Evolutionary conservation across 768 basidiomycete species (phyloP).

Genomic region (Tephrocybe rancida): DNA sequence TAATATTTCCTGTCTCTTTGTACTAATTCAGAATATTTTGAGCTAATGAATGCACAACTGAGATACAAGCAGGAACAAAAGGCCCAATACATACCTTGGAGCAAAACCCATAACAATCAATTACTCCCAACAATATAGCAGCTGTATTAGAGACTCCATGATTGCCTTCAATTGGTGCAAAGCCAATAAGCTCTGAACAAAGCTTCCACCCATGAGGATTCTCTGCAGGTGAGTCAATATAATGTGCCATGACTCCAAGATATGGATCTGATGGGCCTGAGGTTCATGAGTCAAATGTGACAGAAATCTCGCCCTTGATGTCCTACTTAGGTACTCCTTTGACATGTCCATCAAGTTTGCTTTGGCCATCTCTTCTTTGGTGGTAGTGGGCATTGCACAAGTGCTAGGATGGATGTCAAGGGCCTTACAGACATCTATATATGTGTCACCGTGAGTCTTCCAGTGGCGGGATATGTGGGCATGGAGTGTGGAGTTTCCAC

Average conservation of each 20-base stretch:
- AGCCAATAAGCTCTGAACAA: slow-evolving; percentile 7
- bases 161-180: slow-evolving; percentile 8
- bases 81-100: slow-evolving; percentile 3
- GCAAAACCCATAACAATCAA: slow-evolving; percentile 6
- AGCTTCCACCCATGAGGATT: slow-evolving; percentile 10
- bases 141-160: slow-evolving; percentile 10
- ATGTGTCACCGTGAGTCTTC: slow-evolving; percentile 7
- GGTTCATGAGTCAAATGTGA: slow-evolving; percentile 18
- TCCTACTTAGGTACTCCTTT: slow-evolving; percentile 6
- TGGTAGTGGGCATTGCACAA: not conserved
- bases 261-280: slow-evolving; percentile 13
- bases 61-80: too few species aligned
- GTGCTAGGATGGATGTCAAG: not conserved
- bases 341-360: not conserved
- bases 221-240: slow-evolving; percentile 12
- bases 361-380: not conserved
- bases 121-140: not conserved
- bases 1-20: too few species aligned
- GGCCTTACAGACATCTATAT: not conserved
- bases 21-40: too few species aligned
- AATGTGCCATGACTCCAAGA: slow-evolving; percentile 15
- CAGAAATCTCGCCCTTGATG: slow-evolving; percentile 7
- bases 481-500: not conserved
- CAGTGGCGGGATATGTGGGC: not conserved
- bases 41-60: too few species aligned